phyloP scores from a whole-genome alignment of 495 filamentous ascomycete genomes.

The Tuber indicum region DNA sequence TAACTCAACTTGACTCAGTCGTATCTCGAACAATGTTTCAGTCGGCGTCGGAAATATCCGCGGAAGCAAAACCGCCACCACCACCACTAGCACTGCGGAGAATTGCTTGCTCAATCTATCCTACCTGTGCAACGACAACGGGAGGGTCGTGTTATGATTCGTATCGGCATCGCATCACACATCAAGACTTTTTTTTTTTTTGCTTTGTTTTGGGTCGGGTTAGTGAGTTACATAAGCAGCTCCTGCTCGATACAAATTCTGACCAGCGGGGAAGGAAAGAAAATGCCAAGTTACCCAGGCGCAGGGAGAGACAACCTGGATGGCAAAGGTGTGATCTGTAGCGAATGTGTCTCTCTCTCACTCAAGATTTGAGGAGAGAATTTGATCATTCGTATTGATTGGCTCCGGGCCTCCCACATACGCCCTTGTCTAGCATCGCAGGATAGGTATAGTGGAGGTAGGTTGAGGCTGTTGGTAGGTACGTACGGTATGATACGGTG shows the following conservation, averaged over 20 bases:
- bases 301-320: neutral
- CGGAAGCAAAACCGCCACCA: neutral
- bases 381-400: neutral
- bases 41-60: neutral
- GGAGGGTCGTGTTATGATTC: neutral
- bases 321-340: neutral
- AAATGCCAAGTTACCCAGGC: neutral
- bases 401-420: neutral
- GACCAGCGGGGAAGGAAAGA: neutral
- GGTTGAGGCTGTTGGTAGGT: neutral
- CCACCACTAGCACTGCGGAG: neutral
- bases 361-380: neutral
- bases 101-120: neutral
- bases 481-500: neutral
- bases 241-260: neutral
- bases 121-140: neutral
- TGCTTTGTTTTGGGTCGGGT: neutral
- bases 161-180: neutral
- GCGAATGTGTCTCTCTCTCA: neutral
- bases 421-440: neutral
- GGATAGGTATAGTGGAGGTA: neutral
- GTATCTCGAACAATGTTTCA: neutral
- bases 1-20: neutral
- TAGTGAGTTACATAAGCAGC: neutral
- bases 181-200: neutral